phyloP scores from a whole-genome alignment of 345 rosid genomes.

The Salix exigua region DNA sequence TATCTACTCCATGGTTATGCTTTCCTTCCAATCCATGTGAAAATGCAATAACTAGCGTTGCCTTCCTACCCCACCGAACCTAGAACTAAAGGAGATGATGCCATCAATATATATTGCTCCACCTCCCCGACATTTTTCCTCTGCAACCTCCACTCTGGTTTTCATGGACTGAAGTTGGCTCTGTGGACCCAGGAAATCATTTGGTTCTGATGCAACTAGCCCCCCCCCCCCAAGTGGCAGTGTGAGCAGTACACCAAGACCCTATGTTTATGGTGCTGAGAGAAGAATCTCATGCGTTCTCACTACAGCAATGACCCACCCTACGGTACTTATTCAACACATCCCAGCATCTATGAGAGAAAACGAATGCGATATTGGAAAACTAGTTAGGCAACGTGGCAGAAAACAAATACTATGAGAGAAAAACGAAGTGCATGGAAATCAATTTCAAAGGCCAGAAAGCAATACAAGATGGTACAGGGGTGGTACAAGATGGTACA shows the following conservation, averaged over 20 bases:
- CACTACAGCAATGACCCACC: background rate
- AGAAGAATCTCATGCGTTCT: background rate
- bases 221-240: no score
- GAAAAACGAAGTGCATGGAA: background rate
- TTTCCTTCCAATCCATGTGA: conserved; percentile 5
- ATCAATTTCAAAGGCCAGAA: background rate
- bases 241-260: no score
- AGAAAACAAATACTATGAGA: background rate
- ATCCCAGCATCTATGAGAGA: no score
- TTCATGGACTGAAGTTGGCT: no score
- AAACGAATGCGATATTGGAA: background rate
- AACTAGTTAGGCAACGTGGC: background rate
- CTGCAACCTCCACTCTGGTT: background rate
- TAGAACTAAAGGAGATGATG: background rate
- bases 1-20: background rate
- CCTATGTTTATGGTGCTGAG: no score
- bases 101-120: background rate
- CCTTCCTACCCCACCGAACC: background rate
- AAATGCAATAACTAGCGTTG: background rate
- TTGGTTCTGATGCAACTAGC: no score
- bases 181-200: no score
- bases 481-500: background rate
- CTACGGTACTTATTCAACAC: background rate
- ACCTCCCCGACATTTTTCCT: background rate
- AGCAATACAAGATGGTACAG: background rate